Evolutionary conservation across 2,329 filamentous ascomycete genomes (phyloP), one percentile per base, ranked within the genome.

Genomic region (Monosporascus sp.): DNA sequence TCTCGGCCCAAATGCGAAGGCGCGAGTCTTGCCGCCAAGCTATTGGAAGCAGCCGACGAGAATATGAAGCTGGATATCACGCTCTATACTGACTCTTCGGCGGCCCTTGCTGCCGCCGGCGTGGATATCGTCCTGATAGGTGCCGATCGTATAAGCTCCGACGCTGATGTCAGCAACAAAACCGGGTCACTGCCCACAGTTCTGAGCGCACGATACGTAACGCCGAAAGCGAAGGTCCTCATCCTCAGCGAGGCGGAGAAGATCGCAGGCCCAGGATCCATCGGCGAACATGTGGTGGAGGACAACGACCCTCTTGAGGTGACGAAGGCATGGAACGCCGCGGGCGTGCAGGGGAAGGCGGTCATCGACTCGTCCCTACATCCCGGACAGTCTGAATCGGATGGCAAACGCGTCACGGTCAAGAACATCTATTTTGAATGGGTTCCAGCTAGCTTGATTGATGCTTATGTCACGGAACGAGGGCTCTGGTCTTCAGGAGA

Each of bases 1-100:
- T 88, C 85, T 2, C 74, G 85, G 1, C 86, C 86, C 0, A 72
- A 84, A 1, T 88, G 78, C 57, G 85, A 89, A 67, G 86, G 85
- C 7, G 80, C 80, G 5, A 76, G 73, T 8, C 73, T 84, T 49
- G 82, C 80, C 5, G 71, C 69, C n/a, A 68, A 67, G 5, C 54
- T 81, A 3, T 45, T 63, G 11, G 51, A 55, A 25, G 46, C 52
- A 11, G 49, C 49, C 2, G 46, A 56, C 5, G 55, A 69, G 0
- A 43, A 27, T 0, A 49, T 45, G 8, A 38, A 52, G 9, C 17
- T 64, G 7, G 59, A 49, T 5, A 68, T 87, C 18, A 75, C 73
- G 0, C 59, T 87, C 2, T 81, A 77, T 57, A 79, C 84, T 0
- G 84, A 88, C 62, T 81, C 82, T n/a, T 77, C 79, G 2, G 75